Evolutionary conservation across 208 protist genomes (phyloP), one percentile per base, ranked within the genome.

Genomic region (Endotrypanum monterogeii): DNA sequence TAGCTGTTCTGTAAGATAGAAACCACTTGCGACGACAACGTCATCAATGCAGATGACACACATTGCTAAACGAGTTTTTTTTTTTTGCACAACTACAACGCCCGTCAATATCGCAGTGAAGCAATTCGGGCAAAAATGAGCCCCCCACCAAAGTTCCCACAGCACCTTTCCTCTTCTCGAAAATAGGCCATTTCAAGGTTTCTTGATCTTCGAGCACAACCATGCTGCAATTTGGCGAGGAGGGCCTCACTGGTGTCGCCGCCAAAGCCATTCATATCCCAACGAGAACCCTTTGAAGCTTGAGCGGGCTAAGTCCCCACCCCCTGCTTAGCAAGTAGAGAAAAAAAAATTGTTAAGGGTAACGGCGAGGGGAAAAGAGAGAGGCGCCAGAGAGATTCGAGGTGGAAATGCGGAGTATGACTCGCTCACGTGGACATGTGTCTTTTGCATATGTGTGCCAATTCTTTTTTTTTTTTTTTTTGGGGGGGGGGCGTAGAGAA

Each of bases 401-500:
- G 60, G 20, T 0, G 11, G 37, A 44, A 39, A 30, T 48, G 35
- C 20, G 46, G 16, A 65, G 60, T 28, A 48, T 30, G 28, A 37
- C 37, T 3, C 46, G 20, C 60, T 20, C 16, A 28, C 8, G 44
- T 54, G 25, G n/a, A 35, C 50, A 5, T 57, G 61, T 65, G 56
- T 57, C 8, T n/a, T 14, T 51, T 51, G 37, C 55, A 18, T 30
- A 44, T 55, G 25, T 54, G 41, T 69, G 18, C 20, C 14, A 16
- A n/a, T 69, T 69, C 52, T 35, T 37, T 12, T 52, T 60, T 28
- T 18, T 25, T n/a, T n/a, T n/a, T n/a, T n/a, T n/a, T n/a, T n/a
- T n/a, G n/a, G n/a, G n/a, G n/a, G n/a, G 28, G 16, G 8, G 9
- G 52, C 14, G 41, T 50, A 70, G 37, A 76, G 11, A 80, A 56